Evolutionary conservation across 805 yeast genomes (phyloP).

Genomic region (Limtongozyma cylindracea): DNA sequence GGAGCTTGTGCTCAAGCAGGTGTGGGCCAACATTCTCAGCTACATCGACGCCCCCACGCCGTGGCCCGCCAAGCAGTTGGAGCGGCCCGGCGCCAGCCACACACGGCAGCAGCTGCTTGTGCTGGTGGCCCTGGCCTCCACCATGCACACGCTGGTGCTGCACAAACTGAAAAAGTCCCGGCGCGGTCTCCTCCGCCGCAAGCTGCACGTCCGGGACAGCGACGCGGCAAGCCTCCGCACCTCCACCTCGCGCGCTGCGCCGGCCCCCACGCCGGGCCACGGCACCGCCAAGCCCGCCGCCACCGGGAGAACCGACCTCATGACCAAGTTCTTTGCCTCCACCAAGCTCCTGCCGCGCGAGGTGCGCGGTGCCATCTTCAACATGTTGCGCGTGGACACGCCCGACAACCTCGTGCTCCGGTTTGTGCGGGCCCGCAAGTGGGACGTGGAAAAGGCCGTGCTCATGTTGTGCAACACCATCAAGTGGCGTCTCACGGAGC

Average conservation of each 20-base stretch:
- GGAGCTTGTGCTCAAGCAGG: slow-evolving; percentile 38
- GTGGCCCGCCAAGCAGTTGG: too few species aligned
- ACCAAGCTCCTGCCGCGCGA: slow-evolving; percentile 1
- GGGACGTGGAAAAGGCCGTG: slow-evolving; percentile 1
- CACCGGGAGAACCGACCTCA: slow-evolving; percentile 1
- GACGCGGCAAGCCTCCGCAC: slow-evolving; percentile 1
- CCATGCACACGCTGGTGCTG: too few species aligned
- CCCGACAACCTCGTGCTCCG: slow-evolving; percentile 4
- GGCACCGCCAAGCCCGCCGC: slow-evolving; percentile 1
- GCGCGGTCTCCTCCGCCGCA: slow-evolving; percentile 3
- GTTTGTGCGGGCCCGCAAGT: slow-evolving; percentile 3
- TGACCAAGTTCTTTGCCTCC: background rate
- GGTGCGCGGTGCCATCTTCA: slow-evolving; percentile 1
- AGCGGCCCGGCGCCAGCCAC: too few species aligned
- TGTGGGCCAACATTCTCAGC: slow-evolving; percentile 43
- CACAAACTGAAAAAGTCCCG: too few species aligned
- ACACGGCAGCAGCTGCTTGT: too few species aligned
- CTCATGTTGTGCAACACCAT: slow-evolving; percentile 2
- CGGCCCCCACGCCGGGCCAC: slow-evolving; percentile 2
- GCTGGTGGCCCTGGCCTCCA: too few species aligned
- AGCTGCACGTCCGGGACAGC: slow-evolving; percentile 2
- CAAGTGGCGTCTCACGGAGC: slow-evolving; percentile 3
- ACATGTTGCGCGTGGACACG: slow-evolving; percentile 2
- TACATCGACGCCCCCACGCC: too few species aligned
- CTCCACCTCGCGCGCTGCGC: slow-evolving; percentile 2